Evolutionary conservation across 345 rosid genomes (phyloP), one percentile per base, ranked within the genome.

Genomic region (Nephelium lappaceum): DNA sequence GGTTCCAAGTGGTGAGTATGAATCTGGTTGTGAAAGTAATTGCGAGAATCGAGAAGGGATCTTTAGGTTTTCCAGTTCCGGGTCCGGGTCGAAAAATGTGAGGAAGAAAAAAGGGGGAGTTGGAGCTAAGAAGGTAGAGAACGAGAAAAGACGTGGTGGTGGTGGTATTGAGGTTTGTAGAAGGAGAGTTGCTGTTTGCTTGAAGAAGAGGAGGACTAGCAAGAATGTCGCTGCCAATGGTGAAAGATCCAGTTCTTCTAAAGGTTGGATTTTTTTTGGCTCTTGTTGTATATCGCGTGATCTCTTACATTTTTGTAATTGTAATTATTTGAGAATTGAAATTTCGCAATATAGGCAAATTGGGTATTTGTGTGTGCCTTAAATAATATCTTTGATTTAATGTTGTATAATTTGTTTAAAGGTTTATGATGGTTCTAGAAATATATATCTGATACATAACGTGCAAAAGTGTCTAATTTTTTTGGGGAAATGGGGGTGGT

Each of bases 51-150:
- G 74, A 77, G 84, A 85, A 19, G 89, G 82, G 72, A 83, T 93
- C 71, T 95, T 95, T 86, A 84, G 93, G 87, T 90, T 95, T 83
- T 89, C 92, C 67, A 93, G 97, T 58, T 73, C 90, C 53, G 91
- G 84, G 68, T 71, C 79, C 53, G 78, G 73, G 43, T 55, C 69
- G 12, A 90, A 81, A 83, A 80, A 71, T 25, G 64, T 58, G 60
- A 81, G 86, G 79, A 81, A 79, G 78, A 84, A 86, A 65, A 83
- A 80, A 81, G 74, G 74, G 57, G 74, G n/a, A 41, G 42, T 41
- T 43, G 74, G 15, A 6, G 72, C 62, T 67, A 41, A 42, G 42
- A 74, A 63, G 57, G 41, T 11, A 31, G 74, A 73, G 64, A 78
- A 58, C 53, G 86, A 81, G 69, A 83, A 82, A 73, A 79, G 82